Conservation (phyloP, 1,284 basidiomycete genomes). For the Coniferiporia weirii region DNA sequence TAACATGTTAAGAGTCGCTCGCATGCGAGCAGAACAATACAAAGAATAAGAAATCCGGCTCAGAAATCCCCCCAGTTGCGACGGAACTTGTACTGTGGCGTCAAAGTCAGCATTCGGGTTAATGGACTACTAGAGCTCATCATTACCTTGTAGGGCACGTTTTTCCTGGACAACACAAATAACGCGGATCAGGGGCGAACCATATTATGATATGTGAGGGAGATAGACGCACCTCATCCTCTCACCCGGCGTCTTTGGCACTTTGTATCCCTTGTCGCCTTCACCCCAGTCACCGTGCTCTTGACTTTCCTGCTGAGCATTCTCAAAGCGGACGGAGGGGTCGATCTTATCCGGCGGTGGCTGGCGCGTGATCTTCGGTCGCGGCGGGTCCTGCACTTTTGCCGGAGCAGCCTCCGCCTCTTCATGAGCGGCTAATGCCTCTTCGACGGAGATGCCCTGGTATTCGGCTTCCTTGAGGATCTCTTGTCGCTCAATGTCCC, state of each 20-base stretch:
- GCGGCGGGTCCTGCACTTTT: conserved; percentile 18
- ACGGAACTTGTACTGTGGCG: conserved; percentile 82
- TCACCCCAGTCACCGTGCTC: conserved; percentile 64
- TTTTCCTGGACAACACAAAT: conserved; percentile 43
- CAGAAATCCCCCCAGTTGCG: conserved; percentile 82
- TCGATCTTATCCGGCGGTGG: conserved; percentile 61
- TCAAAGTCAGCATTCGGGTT: conserved; percentile 34
- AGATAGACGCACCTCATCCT: conserved; percentile 53
- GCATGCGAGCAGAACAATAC: background rate
- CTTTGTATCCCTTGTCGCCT: conserved; percentile 68
- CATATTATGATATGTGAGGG: background rate
- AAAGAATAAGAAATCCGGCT: conserved; percentile 19
- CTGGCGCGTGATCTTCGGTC: conserved; percentile 50
- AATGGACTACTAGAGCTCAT: conserved; percentile 17
- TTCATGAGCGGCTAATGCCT: conserved; percentile 52
- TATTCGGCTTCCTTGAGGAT: conserved; percentile 77
- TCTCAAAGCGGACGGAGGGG: conserved; percentile 53
- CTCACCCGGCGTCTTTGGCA: conserved; percentile 64
- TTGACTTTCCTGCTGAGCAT: conserved; percentile 45
- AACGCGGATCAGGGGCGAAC: background rate
- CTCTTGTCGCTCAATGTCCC: conserved; percentile 82
- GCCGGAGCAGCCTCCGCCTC: conserved; percentile 20
- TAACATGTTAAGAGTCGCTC: background rate
- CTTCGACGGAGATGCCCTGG: conserved; percentile 75
- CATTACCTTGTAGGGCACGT: conserved; percentile 80